Evolutionary conservation across 2,329 filamentous ascomycete species (phyloP), one percentile per base, ranked within the genome.

Genomic region (Metarhizium sp.): DNA sequence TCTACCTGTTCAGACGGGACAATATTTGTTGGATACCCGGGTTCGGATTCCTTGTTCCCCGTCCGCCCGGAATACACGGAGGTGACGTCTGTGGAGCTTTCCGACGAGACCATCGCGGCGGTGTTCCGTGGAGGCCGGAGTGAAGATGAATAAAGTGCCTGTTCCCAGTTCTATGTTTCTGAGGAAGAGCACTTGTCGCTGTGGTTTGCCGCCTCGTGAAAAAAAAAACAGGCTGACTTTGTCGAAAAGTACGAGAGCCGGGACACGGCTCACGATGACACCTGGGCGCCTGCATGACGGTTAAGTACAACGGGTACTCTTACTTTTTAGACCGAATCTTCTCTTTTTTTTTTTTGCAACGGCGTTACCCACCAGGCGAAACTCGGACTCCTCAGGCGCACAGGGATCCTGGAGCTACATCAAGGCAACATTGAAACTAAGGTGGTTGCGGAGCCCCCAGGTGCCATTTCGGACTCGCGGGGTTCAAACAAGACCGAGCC

Each of bases 31-130:
- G 20, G 25, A 25, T 38, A 29, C 29, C 43, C 34, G 14, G 29
- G 25, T 42, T 36, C 46, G 3, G 46, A 2, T 25, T 51, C 38
- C 13, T 55, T 32, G 47, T 51, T 20, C 20, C 38, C 52, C 34
- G 46, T 34, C 2, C 32, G 29, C 18, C 42, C 54, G 49, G 54
- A 55, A 30, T 45, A 30, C 32, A 52, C 54, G 14, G 49, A 51
- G 30, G 49, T 48, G 30, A 48, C 42, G 4, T 53, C 55, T 30
- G 55, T 53, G 47, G 51, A 53, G 40, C 40, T 51, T 20, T 16
- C 40, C n/a, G 51, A 34, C 18, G 20, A 47, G 34, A 32, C 51
- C 55, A 56, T 56, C 30, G 16, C 54, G 55, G 55, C 51, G 18
- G 11, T 29, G 7, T 29, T 30, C 7, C 18, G 18, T 7, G 43